Conservation (phyloP, 257 asterid genomes). For the Gentiana macrophylla region DNA sequence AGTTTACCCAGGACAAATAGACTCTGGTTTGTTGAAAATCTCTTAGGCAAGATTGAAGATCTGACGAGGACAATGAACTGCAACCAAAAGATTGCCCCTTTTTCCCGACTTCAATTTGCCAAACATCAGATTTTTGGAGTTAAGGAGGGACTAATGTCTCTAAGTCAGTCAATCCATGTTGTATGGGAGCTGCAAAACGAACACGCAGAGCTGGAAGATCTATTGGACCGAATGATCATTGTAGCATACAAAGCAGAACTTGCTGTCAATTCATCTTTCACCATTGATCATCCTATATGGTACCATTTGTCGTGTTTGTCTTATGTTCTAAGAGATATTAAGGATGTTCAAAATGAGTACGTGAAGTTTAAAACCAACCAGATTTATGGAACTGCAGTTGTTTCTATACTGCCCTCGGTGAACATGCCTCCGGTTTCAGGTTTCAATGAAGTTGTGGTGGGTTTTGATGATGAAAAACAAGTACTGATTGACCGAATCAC, state of each 20-base stretch:
- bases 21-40: background rate
- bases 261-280: background rate
- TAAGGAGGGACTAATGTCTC: background rate
- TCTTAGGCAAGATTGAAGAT: background rate
- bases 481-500: background rate
- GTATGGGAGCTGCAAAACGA: background rate
- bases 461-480: constrained; percentile 4
- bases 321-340: background rate
- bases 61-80: background rate
- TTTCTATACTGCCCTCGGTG: background rate
- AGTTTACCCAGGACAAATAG: constrained; percentile 2
- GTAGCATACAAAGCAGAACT: constrained; percentile 3
- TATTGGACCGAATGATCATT: background rate
- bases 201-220: background rate
- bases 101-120: background rate
- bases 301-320: background rate
- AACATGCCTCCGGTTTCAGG: background rate
- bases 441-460: background rate
- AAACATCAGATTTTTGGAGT: background rate
- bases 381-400: background rate
- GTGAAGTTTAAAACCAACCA: background rate
- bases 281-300: background rate
- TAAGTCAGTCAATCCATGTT: background rate
- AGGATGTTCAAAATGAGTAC: background rate
- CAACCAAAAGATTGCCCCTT: too few relatives aligned